phyloP scores from a whole-genome alignment of 1,284 basidiomycete species.

The Irpex sp. region DNA sequence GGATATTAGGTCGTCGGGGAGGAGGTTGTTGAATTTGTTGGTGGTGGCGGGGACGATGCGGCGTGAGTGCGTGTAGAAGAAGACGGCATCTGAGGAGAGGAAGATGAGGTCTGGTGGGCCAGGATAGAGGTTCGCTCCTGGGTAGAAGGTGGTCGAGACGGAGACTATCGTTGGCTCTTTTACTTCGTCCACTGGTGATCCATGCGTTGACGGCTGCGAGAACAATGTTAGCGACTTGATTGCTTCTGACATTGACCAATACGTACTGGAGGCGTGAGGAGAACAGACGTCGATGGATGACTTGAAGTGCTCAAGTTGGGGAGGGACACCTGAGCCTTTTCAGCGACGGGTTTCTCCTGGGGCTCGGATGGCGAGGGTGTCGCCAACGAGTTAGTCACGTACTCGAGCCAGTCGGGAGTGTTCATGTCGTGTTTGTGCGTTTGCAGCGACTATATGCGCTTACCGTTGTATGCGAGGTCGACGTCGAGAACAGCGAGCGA shows the following conservation, averaged over 20 bases:
- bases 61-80: constrained; percentile 44
- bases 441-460: background rate
- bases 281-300: constrained; percentile 30
- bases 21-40: constrained; percentile 32
- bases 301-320: background rate
- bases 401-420: constrained; percentile 55
- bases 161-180: constrained; percentile 47
- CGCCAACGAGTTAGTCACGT: constrained; percentile 42
- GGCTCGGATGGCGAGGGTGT: background rate
- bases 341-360: constrained; percentile 29
- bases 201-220: constrained; percentile 24
- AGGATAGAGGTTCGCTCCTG: constrained; percentile 52
- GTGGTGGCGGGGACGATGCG: constrained; percentile 30
- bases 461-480: background rate
- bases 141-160: constrained; percentile 74
- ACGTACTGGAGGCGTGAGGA: constrained; percentile 65
- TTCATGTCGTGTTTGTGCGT: constrained; percentile 28
- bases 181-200: constrained; percentile 31
- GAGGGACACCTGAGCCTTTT: constrained; percentile 14
- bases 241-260: too few relatives aligned
- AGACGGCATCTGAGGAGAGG: constrained; percentile 66
- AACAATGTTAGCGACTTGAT: too few relatives aligned
- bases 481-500: background rate
- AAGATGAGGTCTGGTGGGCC: constrained; percentile 56
- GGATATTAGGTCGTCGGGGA: constrained; percentile 11